Base-by-base conservation (phyloP, 1,284 basidiomycete species). In the Cerrena zonata region DNA sequence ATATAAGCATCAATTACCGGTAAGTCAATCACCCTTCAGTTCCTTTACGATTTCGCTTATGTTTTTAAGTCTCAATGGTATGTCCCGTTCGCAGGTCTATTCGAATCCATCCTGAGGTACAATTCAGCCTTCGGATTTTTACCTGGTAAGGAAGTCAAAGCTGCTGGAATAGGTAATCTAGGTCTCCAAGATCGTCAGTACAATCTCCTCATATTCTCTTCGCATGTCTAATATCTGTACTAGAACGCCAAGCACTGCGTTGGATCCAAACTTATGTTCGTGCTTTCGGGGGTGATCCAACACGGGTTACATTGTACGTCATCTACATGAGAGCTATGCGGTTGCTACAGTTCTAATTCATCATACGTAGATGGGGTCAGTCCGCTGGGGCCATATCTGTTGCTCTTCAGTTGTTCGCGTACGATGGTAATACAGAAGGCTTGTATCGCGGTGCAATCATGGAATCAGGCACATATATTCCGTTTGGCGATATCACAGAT, bases 281-380 rank as follows among this genome's bases (percentile, higher is more conserved):
- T 12, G 65, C 66, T 0, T 87, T 88, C 52, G 83, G 84, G 1
- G 86, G 86, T 5, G 78, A 86, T 58, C 76, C 77, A 13, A 64
- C 68, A 2, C 74, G 74, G 58, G 80, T 82, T 3, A 80, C 77
- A 2, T 74, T 81, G 79, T 80, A 62, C 47, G 73, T 58, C 22
- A 19, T n/a, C 7, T 42, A 21, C 42, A 15, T 53, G 38, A 2
- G 19, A 24, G 18, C n/a, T n/a, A n/a, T 21, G 44, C 49, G 23
- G 37, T 37, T n/a, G 18, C 13, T n/a, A 40, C 26, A 37, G 13
- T 26, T n/a, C n/a, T n/a, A n/a, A n/a, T n/a, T n/a, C n/a, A n/a
- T n/a, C n/a, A n/a, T n/a, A n/a, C 10, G 11, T 36, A 71, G 69
- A 42, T 71, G 67, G 65, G 75, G 75, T 24, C 66, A 74, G 56